Percentiles rank a stretch among this genome's conserved stretches.
These are phyloP conservation scores for Cutaneotrichosporon daszewskae DNA, from an alignment of 1,284 basidiomycete genomes.

Conservation along the genomic window DNA sequence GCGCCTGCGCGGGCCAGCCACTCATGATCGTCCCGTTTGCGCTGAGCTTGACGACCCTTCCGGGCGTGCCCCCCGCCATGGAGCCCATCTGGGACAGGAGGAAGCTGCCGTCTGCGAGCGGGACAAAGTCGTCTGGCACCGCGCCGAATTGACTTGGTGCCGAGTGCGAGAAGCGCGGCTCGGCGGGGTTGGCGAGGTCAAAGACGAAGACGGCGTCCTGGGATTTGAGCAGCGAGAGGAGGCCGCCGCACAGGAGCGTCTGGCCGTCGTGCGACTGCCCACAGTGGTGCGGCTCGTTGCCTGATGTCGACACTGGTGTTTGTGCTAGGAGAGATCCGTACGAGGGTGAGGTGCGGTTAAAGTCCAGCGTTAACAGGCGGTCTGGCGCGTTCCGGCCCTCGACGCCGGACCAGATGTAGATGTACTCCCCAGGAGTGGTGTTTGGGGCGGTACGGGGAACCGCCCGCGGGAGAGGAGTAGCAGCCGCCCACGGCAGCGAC, in stretches of 20 bases:
- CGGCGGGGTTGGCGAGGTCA: conserved; percentile 9
- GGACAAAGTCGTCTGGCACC: conserved; percentile 15
- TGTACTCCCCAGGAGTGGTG: no score
- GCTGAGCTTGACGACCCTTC: conserved; percentile 8
- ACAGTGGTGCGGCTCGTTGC: conserved; percentile 19
- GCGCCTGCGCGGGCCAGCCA: conserved; percentile 9
- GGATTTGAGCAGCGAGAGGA: conserved; percentile 11
- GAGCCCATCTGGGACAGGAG: conserved; percentile 15
- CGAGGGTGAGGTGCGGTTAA: conserved; percentile 6
- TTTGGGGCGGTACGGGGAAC: no score
- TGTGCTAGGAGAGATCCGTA: conserved; percentile 11
- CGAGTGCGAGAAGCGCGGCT: conserved; percentile 2
- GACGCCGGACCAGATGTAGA: conserved; percentile 14
- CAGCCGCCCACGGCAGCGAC: no score
- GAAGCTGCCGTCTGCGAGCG: conserved; percentile 10
- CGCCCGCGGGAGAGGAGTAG: no score
- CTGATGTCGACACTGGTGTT: conserved; percentile 1
- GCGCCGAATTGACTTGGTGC: conserved; percentile 1
- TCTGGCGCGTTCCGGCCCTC: conserved; percentile 8
- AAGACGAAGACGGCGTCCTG: conserved; percentile 14
- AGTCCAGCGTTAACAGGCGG: conserved; percentile 16
- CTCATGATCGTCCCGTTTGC: conserved; percentile 8
- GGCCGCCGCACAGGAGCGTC: conserved; percentile 12
- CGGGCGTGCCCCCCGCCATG: conserved; percentile 6
- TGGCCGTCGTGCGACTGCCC: conserved; percentile 4